Evolutionary conservation across 1,284 basidiomycete species (phyloP).

Genomic region (Coniferiporia sulphurascens): DNA sequence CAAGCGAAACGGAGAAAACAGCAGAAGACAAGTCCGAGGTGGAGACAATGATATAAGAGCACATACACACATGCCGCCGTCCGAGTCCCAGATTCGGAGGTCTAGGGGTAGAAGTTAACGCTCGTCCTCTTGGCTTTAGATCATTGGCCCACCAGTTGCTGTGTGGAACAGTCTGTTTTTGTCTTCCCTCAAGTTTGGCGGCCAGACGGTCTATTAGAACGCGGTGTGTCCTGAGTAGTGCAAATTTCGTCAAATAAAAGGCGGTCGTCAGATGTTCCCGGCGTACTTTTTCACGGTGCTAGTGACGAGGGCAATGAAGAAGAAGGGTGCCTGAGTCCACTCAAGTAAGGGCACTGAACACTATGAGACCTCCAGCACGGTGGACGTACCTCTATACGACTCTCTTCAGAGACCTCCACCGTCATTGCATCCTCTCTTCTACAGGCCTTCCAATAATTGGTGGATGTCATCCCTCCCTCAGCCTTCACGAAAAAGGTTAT

Average conservation of each 20-base stretch:
- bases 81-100: background rate
- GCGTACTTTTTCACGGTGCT: constrained; percentile 23
- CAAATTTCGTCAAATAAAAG: background rate
- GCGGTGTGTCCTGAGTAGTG: constrained; percentile 22
- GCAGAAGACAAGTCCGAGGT: background rate
- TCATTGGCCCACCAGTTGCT: background rate
- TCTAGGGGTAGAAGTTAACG: background rate
- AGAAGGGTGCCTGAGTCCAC: constrained; percentile 13
- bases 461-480: constrained; percentile 30
- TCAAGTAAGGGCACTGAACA: background rate
- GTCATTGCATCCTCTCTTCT: constrained; percentile 21
- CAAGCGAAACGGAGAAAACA: background rate
- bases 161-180: background rate
- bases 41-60: background rate
- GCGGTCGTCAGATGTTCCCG: background rate
- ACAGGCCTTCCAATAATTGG: constrained; percentile 26
- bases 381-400: constrained; percentile 27
- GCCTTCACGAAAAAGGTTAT: constrained; percentile 29
- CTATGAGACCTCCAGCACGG: background rate
- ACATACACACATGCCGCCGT: background rate
- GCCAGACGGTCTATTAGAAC: constrained; percentile 26
- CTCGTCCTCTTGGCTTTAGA: background rate
- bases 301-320: constrained; percentile 27
- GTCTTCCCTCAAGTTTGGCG: constrained; percentile 21
- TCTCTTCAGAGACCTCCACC: constrained; percentile 26